phyloP scores from a whole-genome alignment of 2,329 filamentous ascomycete species.

The Aspergillus brasiliensis region DNA sequence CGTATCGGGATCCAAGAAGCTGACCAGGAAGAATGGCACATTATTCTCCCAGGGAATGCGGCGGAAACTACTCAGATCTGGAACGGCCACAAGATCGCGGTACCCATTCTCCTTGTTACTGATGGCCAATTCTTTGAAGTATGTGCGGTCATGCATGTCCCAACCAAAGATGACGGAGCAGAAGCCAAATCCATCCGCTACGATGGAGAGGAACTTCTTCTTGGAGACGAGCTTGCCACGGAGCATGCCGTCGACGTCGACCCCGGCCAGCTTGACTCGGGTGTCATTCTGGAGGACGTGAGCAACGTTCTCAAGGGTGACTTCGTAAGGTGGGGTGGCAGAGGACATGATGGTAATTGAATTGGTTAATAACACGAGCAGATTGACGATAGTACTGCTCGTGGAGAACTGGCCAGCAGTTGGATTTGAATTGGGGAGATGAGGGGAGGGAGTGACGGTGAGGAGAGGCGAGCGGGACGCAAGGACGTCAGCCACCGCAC shows the following conservation, averaged over 20 bases:
- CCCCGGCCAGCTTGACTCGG: slow-evolving; percentile 82
- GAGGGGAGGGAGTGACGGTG: neutral
- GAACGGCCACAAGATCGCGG: slow-evolving; percentile 77
- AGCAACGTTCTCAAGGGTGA: slow-evolving; percentile 66
- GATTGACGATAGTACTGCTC: neutral
- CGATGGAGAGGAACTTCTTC: slow-evolving; percentile 85
- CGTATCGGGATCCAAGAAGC: slow-evolving; percentile 80
- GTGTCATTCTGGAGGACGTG: slow-evolving; percentile 69
- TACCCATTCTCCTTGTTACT: slow-evolving; percentile 92
- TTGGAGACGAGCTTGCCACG: slow-evolving; percentile 91
- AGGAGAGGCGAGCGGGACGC: too few relatives aligned
- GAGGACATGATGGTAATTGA: neutral
- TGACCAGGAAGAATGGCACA: slow-evolving; percentile 81
- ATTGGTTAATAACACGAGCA: neutral
- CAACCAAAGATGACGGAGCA: slow-evolving; percentile 94
- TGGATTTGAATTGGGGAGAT: neutral
- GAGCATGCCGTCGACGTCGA: slow-evolving; percentile 84
- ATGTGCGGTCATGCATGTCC: slow-evolving; percentile 96
- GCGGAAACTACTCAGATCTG: slow-evolving; percentile 75
- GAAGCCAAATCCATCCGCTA: slow-evolving; percentile 82
- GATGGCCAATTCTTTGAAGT: slow-evolving; percentile 79
- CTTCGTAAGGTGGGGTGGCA: slow-evolving; percentile 9
- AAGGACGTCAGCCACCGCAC: neutral
- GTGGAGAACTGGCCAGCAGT: neutral
- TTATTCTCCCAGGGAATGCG: slow-evolving; percentile 90